Evolutionary conservation across 2,329 filamentous ascomycete genomes (phyloP), one percentile per base, ranked within the genome.

Genomic region (Pseudogymnoascus verrucosus): DNA sequence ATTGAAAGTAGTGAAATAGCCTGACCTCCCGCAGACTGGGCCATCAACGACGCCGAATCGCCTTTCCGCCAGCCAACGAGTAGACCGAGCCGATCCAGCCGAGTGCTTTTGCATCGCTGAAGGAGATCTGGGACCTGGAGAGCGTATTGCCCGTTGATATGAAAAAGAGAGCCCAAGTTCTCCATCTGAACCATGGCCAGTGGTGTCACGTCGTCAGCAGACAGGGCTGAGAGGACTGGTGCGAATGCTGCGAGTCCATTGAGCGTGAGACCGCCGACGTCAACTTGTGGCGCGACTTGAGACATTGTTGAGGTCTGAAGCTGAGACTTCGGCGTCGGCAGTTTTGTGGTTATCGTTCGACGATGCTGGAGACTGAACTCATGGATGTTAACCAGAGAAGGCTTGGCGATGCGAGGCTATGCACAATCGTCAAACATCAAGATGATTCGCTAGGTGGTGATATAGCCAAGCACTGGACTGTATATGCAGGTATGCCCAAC

Each of bases 141-240:
- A 5, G 66, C 64, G 26, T 64, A 54, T 34, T 62, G 10, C 5
- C 66, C 66, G 47, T 51, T 68, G 39, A 64, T 61, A 14, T 57
- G 64, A 51, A 68, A 60, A 3, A 61, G 37, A 12, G 63, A 64
- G 2, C 66, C 66, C 23, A 68, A 12, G 3, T 66, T 64, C 21
- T 67, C 64, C 64, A 68, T 62, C 36, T 68, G 66, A 19, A 68
- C 5, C 47, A 68, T 59, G 14, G 66, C 62, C n/a, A 63, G 42
- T 4, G 66, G 66, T 10, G 26, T 23, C 10, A 68, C 62, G 39
- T 68, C 54, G 44, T 68, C 66, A 16, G 66, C 66, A 0, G 66
- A 68, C 14, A 68, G 42, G 34, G 47, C 59, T 28, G 62, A 44
- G 21, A 68, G 64, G 19, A 66, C 8, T 14, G 61, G 21, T 6